phyloP scores from a whole-genome alignment of 2,329 filamentous ascomycete species.

The Neofusicoccum sp. region DNA sequence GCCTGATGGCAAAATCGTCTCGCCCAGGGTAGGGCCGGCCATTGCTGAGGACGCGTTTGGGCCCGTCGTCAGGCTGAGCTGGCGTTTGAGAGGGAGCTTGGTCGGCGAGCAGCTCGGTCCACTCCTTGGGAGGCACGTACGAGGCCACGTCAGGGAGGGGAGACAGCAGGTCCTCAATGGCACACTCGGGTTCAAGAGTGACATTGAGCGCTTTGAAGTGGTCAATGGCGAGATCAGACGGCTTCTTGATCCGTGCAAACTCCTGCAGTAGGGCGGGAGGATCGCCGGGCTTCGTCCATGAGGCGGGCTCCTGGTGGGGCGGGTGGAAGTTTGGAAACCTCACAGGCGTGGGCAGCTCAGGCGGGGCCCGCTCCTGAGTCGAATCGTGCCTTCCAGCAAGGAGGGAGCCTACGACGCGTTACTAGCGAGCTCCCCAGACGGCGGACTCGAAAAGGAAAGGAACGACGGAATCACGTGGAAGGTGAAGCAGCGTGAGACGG shows the following conservation, averaged over 20 bases:
- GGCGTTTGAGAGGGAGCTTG: conserved; percentile 28
- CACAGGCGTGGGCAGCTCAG: conserved; percentile 52
- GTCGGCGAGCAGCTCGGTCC: conserved; percentile 31
- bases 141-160: conserved; percentile 36
- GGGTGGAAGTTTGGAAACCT: conserved; percentile 55
- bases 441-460: background rate
- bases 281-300: conserved; percentile 36
- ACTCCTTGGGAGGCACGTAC: conserved; percentile 44
- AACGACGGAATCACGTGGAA: conserved; percentile 5
- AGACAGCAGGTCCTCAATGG: conserved; percentile 45
- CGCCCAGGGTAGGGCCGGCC: conserved; percentile 51
- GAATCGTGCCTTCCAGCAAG: conserved; percentile 43
- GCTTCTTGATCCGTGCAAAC: conserved; percentile 45
- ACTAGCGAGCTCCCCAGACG: background rate
- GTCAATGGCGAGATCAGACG: conserved; percentile 43
- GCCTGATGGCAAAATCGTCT: conserved; percentile 52
- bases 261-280: conserved; percentile 31
- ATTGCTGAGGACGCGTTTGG: conserved; percentile 47
- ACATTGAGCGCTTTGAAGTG: conserved; percentile 49
- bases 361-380: conserved; percentile 48
- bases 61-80: conserved; percentile 29
- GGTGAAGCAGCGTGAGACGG: conserved; percentile 12
- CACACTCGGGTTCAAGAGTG: conserved; percentile 38
- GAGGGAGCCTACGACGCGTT: conserved; percentile 33
- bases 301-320: conserved; percentile 31